Base-by-base conservation (phyloP, 1,139 yeast genomes). In the Geotrichum carabidarum region DNA sequence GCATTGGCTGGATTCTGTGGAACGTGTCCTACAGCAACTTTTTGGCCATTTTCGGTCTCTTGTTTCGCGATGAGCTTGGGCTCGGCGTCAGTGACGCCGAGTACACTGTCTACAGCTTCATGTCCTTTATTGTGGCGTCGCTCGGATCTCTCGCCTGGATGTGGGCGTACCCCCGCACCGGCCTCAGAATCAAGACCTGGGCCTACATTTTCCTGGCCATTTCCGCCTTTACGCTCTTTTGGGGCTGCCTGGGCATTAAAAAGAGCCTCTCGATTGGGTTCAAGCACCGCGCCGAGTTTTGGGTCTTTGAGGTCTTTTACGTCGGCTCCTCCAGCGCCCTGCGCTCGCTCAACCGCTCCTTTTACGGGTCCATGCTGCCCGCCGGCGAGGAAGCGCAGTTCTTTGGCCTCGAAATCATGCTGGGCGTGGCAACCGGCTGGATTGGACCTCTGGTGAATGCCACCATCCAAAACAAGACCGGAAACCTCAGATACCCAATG, bases 371-470 rank as follows among this genome's bases (percentile, higher is more conserved):
- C 0, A 62, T 76, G 53, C 63, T 76, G 22, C 79, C 79, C 0
- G 69, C 65, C 52, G 78, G 78, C 0, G 71, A 72, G 38, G 79
- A 76, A 56, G 78, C 78, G 1, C 78, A 75, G 58, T 75, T 69
- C 53, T 75, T 76, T 61, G 79, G 79, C 0, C 62, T 76, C 46
- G 79, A 75, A 54, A 66, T 75, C 6, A 69, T 74, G 69, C 65
- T 75, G 37, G 78, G 79, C 0, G 71, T 75, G 11, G 72, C 78
- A 4, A 71, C 77, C 2, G 77, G 78, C 1, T 76, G 79, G 78
- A 72, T 74, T 47, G 78, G 78, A 6, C 63, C 66, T 4, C 66
- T 76, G 48, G 73, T 75, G 0, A 74, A 72, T 60, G 78, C 78
- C 1, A 60, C 69, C 1, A 74, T 76, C 40, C 78, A 75, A 58